These are phyloP conservation scores for Simplicillium aogashimaense DNA, from an alignment of 2,329 filamentous ascomycete genomes.

Conservation along the genomic window DNA sequence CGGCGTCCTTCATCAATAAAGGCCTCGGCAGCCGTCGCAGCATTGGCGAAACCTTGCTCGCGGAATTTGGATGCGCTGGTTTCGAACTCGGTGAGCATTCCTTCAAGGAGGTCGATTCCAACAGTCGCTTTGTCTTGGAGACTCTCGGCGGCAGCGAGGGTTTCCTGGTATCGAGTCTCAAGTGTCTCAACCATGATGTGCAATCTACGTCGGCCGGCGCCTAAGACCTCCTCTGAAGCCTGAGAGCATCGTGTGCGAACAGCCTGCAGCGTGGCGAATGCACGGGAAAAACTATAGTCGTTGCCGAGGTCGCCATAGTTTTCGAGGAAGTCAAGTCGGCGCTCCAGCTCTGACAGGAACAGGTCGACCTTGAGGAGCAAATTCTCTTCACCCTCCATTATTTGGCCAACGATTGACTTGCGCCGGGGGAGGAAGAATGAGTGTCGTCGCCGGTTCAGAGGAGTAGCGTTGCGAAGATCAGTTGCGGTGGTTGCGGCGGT, in stretches of 20 bases:
- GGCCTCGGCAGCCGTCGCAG: slow-evolving; percentile 56
- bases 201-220: slow-evolving; percentile 72
- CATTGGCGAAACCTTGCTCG: slow-evolving; percentile 61
- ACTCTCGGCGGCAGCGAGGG: slow-evolving; percentile 72
- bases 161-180: slow-evolving; percentile 79
- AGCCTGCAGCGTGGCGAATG: slow-evolving; percentile 76
- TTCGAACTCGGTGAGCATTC: slow-evolving; percentile 79
- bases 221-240: slow-evolving; percentile 83
- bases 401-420: slow-evolving; percentile 48
- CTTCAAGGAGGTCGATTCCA: slow-evolving; percentile 77
- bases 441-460: slow-evolving; percentile 30
- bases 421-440: slow-evolving; percentile 48
- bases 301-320: slow-evolving; percentile 74
- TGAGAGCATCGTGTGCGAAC: slow-evolving; percentile 83
- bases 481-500: slow-evolving; percentile 13
- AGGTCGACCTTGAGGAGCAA: slow-evolving; percentile 60
- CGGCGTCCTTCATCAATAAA: slow-evolving; percentile 71
- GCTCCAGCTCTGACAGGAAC: slow-evolving; percentile 78
- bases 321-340: slow-evolving; percentile 80
- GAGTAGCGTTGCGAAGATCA: slow-evolving; percentile 18
- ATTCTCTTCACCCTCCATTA: slow-evolving; percentile 54
- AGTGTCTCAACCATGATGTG: slow-evolving; percentile 89
- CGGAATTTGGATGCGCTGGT: slow-evolving; percentile 68
- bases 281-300: slow-evolving; percentile 74
- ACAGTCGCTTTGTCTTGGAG: slow-evolving; percentile 86